Evolutionary conservation across 768 basidiomycete genomes (phyloP).

Genomic region (Sistotremastrum suecicum): DNA sequence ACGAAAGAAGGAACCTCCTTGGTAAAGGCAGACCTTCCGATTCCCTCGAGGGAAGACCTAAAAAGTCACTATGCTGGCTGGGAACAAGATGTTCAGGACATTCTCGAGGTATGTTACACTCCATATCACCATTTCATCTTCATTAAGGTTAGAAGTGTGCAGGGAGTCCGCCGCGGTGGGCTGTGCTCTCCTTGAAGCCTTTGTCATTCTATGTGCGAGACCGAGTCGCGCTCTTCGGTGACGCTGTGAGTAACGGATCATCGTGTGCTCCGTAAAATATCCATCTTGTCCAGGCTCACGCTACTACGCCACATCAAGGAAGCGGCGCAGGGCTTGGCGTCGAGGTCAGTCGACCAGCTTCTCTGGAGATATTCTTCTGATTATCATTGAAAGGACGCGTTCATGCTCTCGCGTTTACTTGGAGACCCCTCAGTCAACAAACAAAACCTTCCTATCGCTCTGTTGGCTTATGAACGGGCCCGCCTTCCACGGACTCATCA

Average conservation of each 20-base stretch:
- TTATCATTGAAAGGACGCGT: constrained; percentile 1
- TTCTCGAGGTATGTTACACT: no score
- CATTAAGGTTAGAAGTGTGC: not conserved
- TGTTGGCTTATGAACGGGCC: constrained; percentile 4
- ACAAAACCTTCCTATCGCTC: not conserved
- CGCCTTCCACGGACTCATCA: constrained; percentile 3
- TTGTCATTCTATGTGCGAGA: constrained; percentile 4
- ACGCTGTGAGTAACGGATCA: constrained; percentile 1
- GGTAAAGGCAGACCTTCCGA: no score
- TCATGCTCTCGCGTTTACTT: constrained; percentile 1
- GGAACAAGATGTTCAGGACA: no score
- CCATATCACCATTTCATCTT: no score
- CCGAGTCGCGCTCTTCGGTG: constrained; percentile 4
- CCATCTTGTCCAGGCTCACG: constrained; percentile 2
- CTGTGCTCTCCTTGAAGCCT: constrained; percentile 2
- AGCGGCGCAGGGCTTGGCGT: constrained; percentile 4
- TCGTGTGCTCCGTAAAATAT: no score
- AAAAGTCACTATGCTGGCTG: no score
- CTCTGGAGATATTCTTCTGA: no score
- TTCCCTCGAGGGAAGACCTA: no score
- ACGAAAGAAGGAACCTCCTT: no score
- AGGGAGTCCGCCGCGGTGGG: constrained; percentile 2
- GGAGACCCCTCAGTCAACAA: not conserved
- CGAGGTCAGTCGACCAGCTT: not conserved
- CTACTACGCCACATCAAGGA: constrained; percentile 4